Evolutionary conservation across 139 green algal species (phyloP).

Genomic region (Astrephomene gubernaculifera): DNA sequence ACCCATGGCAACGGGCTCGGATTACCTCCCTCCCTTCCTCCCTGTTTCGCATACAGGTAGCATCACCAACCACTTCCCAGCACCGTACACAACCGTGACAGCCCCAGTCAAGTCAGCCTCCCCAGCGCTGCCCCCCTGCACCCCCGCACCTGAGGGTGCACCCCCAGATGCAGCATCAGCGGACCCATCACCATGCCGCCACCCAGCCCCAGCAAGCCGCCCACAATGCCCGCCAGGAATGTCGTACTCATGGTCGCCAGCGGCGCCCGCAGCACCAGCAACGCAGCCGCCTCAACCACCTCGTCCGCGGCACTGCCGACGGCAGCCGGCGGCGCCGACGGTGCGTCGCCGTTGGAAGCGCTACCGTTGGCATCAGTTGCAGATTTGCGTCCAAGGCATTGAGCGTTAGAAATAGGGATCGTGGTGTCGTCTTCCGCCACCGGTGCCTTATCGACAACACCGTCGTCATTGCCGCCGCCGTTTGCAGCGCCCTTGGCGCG

Average conservation of each 20-base stretch:
- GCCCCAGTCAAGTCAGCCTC: not conserved
- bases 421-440: too few species aligned
- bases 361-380: too few species aligned
- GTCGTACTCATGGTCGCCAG: conserved; percentile 1
- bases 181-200: conserved; percentile 78
- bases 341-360: too few species aligned
- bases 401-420: too few species aligned
- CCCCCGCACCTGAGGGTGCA: conserved; percentile 56
- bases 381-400: too few species aligned
- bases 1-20: too few species aligned
- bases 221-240: conserved; percentile 43
- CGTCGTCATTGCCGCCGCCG: not conserved
- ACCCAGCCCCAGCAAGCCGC: conserved; percentile 62
- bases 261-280: conserved; percentile 10
- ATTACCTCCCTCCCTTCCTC: too few species aligned
- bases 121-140: not conserved
- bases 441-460: too few species aligned
- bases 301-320: not conserved
- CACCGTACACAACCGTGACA: not conserved
- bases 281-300: not conserved
- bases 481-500: not conserved
- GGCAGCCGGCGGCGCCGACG: too few species aligned
- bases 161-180: conserved; percentile 60
- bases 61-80: too few species aligned
- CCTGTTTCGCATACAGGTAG: too few species aligned